phyloP scores from a whole-genome alignment of 2,329 filamentous ascomycete genomes.

The Allantophomopsis cytisporea region DNA sequence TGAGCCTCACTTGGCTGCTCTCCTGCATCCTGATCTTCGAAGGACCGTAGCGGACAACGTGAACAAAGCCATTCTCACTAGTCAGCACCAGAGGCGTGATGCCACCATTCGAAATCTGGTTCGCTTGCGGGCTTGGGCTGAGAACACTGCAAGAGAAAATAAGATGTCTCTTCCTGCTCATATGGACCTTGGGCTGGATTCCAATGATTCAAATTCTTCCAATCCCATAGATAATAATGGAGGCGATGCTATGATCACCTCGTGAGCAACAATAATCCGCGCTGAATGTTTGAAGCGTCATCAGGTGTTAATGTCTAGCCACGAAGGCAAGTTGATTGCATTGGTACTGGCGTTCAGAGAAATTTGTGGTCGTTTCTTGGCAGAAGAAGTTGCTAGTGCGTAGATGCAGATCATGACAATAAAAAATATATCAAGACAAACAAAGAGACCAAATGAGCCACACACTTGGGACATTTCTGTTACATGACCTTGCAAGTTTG shows the following conservation, averaged over 20 bases:
- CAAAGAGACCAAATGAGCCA: no score
- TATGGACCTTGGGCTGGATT: constrained; percentile 17
- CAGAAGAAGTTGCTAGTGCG: no score
- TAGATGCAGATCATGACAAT: no score
- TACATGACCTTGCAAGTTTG: no score
- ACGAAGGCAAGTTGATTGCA: no score
- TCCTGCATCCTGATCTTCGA: constrained; percentile 70
- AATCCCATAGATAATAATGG: constrained; percentile 8
- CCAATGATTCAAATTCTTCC: constrained; percentile 4
- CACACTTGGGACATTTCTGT: no score
- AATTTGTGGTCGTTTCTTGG: no score
- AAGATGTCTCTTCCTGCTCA: constrained; percentile 18
- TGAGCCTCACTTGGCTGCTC: constrained; percentile 57
- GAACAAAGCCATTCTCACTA: constrained; percentile 74
- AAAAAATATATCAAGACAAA: no score
- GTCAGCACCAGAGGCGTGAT: constrained; percentile 60
- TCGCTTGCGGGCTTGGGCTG: constrained; percentile 74
- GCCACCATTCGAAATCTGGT: constrained; percentile 74
- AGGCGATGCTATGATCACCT: constrained; percentile 17
- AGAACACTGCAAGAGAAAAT: constrained; percentile 25
- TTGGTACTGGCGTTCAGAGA: no score
- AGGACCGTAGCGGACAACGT: constrained; percentile 76
- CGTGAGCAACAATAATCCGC: constrained; percentile 1
- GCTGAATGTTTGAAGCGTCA: background rate
- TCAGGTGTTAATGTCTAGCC: background rate